A percentile compares a stretch with the other conserved stretches of the same genome.
Conservation (phyloP, 2,329 filamentous ascomycete species). For the Chaetothyriales sp. region DNA sequence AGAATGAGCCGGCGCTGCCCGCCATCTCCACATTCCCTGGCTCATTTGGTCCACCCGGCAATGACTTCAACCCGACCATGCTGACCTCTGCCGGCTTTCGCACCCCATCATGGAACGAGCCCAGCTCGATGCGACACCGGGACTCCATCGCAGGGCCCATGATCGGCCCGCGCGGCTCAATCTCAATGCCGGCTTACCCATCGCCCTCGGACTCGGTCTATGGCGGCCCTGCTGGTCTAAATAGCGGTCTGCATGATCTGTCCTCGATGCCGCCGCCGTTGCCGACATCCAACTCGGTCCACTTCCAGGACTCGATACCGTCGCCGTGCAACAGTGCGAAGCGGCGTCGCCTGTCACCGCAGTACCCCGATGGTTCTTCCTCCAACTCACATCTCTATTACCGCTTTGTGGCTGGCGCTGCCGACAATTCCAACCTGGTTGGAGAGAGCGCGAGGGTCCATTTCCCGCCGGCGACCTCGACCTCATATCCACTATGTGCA, state of each 20-base stretch:
- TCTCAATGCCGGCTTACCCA: conserved; percentile 3
- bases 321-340: conserved; percentile 16
- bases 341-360: conserved; percentile 15
- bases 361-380: conserved; percentile 10
- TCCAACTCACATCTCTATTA: conserved; percentile 4
- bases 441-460: conserved; percentile 13
- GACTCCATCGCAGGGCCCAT: neutral
- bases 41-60: neutral
- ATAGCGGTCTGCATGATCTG: conserved; percentile 3
- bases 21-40: conserved; percentile 3
- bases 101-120: neutral
- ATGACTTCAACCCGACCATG: conserved; percentile 7
- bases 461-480: conserved; percentile 14
- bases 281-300: conserved; percentile 15
- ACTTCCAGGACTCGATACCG: conserved; percentile 9
- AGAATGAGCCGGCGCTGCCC: conserved; percentile 4
- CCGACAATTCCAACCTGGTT: conserved; percentile 4
- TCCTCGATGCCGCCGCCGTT: conserved; percentile 16
- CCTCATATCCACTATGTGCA: neutral
- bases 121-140: neutral
- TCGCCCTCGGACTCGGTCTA: conserved; percentile 17
- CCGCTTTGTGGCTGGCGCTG: neutral
- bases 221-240: conserved; percentile 3
- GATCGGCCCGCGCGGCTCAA: neutral
- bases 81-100: conserved; percentile 1